Base-by-base conservation (phyloP, 2,329 filamentous ascomycete genomes). In the Paraphaeosphaeria minitans region DNA sequence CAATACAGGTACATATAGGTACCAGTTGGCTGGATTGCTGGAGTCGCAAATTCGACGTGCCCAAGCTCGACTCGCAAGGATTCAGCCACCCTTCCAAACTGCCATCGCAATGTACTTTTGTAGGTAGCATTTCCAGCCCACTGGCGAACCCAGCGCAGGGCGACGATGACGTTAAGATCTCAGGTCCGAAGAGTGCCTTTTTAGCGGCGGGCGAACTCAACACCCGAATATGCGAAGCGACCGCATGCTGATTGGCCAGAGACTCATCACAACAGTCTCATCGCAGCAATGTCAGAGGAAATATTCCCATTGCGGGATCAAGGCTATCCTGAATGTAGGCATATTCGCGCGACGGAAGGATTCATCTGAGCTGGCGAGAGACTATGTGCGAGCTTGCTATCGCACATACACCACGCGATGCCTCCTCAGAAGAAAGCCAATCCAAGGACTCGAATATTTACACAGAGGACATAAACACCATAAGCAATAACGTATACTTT, bases 161-260 rank as follows among this genome's bases (percentile, higher is more conserved):
- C 14, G 27, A 27, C 14, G 3, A 29, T 46, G 43, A 46, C 43
- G n/a, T 29, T 22, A 46, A n/a, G 21, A 46, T 5, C 6, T 3
- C 43, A 29, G 43, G 43, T 21, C 29, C 29, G 29, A 31, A 31
- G 29, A 4, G 29, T 31, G 29, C 4, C 7, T 8, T n/a, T n/a
- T n/a, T 46, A 46, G 43, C 22, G 43, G 58, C 58, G 58, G 58
- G 10, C 24, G 45, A 60, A 60, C 50, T 50, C 49, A 41, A n/a
- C 48, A 16, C 58, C 58, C 58, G 58, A 14, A n/a, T 21, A 57
- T 60, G 54, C 58, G 58, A 60, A 46, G 19, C 19, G 14, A 3
- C 5, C 19, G 3, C 10, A 7, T 24, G 14, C 7, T 60, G 50
- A 60, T 60, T 57, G 58, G 58, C 29, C n/a, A 29, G 21, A 14